phyloP scores from a whole-genome alignment of 2,329 filamentous ascomycete species.

The Pseudovirgaria hyperparasitica region DNA sequence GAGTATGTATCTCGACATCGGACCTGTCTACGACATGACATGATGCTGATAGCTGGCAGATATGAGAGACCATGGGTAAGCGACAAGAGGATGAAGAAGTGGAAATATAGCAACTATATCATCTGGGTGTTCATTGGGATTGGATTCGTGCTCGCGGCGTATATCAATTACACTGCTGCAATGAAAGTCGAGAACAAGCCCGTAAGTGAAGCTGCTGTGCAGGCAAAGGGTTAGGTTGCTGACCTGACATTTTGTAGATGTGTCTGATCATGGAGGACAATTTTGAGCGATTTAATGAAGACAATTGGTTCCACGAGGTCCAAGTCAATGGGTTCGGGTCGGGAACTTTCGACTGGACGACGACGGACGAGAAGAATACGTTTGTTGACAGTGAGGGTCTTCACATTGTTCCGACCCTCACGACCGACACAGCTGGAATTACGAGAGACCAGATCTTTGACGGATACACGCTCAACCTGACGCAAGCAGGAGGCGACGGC shows the following conservation, averaged over 20 bases:
- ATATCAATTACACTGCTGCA: slow-evolving; percentile 11
- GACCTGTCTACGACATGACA: no score
- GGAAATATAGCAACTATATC: slow-evolving; percentile 13
- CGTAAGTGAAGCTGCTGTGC: slow-evolving; percentile 3
- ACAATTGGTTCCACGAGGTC: slow-evolving; percentile 62
- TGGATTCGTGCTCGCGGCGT: slow-evolving; percentile 10
- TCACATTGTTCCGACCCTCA: slow-evolving; percentile 66
- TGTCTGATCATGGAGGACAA: slow-evolving; percentile 43
- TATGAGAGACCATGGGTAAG: slow-evolving; percentile 14
- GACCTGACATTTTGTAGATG: slow-evolving; percentile 7
- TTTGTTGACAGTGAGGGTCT: slow-evolving; percentile 58
- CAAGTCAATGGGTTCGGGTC: slow-evolving; percentile 67
- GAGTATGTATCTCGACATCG: no score
- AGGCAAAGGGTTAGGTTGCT: slow-evolving; percentile 1
- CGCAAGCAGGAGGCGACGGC: slow-evolving; percentile 25
- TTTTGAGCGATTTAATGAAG: slow-evolving; percentile 41
- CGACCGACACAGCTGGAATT: slow-evolving; percentile 47
- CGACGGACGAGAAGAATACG: slow-evolving; percentile 57
- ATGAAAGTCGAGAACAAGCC: slow-evolving; percentile 10
- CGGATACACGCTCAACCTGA: slow-evolving; percentile 15
- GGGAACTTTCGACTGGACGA: slow-evolving; percentile 60
- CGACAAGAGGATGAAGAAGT: slow-evolving; percentile 12
- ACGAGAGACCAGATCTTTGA: slow-evolving; percentile 57
- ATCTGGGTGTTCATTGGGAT: slow-evolving; percentile 8
- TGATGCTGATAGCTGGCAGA: no score